phyloP scores from a whole-genome alignment of 1,284 basidiomycete species.

The Porogramme epimiltina region DNA sequence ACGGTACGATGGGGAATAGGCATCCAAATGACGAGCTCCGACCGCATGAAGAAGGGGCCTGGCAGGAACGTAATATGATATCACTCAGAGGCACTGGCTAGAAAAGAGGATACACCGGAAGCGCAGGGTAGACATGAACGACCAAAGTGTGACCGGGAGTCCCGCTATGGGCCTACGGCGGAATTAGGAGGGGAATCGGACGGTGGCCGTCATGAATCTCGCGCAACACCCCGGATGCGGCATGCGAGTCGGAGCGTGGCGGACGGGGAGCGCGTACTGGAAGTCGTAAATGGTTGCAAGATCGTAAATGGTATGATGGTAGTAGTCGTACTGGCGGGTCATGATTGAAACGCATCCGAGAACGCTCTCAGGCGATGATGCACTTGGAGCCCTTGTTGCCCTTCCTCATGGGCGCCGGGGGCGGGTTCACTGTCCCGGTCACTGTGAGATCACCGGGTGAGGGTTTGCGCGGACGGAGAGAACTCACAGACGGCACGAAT shows the following conservation, averaged over 20 bases:
- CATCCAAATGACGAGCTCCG: conserved; percentile 6
- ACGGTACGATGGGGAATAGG: conserved; percentile 9
- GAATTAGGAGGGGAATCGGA: conserved; percentile 11
- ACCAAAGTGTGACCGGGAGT: conserved; percentile 13
- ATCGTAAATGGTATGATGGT: conserved; percentile 36
- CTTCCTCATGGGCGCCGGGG: conserved; percentile 55
- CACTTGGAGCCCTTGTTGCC: conserved; percentile 48
- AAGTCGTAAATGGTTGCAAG: conserved; percentile 37
- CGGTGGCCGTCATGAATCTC: conserved; percentile 19
- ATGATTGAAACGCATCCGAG: conserved; percentile 16
- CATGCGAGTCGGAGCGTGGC: conserved; percentile 12
- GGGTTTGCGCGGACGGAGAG: conserved; percentile 1
- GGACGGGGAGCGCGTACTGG: conserved; percentile 28
- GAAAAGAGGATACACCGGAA: conserved; percentile 18
- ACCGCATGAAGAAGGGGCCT: conserved; percentile 6
- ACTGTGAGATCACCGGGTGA: conserved; percentile 9
- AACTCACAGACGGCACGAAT: conserved; percentile 89
- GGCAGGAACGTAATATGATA: conserved; percentile 28
- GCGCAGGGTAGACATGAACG: conserved; percentile 15
- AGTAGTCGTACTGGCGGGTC: conserved; percentile 26
- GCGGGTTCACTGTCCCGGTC: conserved; percentile 66
- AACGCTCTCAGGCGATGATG: conserved; percentile 64
- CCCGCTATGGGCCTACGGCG: conserved; percentile 7
- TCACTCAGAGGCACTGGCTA: conserved; percentile 23
- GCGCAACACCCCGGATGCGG: conserved; percentile 4